Conservation (phyloP, 441 rosid genomes). For the Hypseocharis bilobata region DNA sequence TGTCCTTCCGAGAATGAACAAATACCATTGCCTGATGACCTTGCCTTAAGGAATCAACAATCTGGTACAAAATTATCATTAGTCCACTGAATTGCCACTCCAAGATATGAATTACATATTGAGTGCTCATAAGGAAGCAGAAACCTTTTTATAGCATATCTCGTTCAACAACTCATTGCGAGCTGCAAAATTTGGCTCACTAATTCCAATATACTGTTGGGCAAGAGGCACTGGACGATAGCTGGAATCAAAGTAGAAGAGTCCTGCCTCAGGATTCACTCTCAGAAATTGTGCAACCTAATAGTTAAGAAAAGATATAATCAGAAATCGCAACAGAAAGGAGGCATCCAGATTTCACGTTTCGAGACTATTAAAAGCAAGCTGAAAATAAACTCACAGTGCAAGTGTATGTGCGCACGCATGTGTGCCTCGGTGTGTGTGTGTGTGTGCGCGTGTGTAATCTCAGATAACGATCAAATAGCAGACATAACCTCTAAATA, state of each 20-base stretch:
- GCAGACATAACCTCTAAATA: slow-evolving; percentile 60
- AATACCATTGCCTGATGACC: slow-evolving; percentile 97
- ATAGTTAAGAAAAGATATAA: slow-evolving; percentile 21
- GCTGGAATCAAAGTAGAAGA: slow-evolving; percentile 93
- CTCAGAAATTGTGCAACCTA: slow-evolving; percentile 97
- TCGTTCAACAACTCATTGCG: slow-evolving; percentile 78
- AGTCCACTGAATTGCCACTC: slow-evolving; percentile 23
- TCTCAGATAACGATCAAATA: slow-evolving; percentile 3
- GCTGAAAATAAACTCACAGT: no score
- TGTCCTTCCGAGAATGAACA: slow-evolving; percentile 97
- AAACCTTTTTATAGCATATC: slow-evolving; percentile 90
- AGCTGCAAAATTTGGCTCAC: slow-evolving; percentile 80
- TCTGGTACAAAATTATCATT: slow-evolving; percentile 38
- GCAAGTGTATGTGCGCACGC: no score
- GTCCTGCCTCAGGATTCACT: slow-evolving; percentile 84
- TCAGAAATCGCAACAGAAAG: slow-evolving; percentile 4
- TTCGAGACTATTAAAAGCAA: slow-evolving; percentile 6
- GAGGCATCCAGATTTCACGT: slow-evolving; percentile 2
- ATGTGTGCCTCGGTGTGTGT: no score
- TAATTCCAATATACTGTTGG: slow-evolving; percentile 93
- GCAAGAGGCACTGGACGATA: slow-evolving; percentile 98
- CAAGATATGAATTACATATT: slow-evolving; percentile 17
- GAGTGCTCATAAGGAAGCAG: slow-evolving; percentile 17
- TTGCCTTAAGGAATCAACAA: slow-evolving; percentile 75
- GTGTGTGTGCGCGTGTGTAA: no score